Evolutionary conservation across 306 rosid species (phyloP).

Genomic region (Quercus engelmannii): DNA sequence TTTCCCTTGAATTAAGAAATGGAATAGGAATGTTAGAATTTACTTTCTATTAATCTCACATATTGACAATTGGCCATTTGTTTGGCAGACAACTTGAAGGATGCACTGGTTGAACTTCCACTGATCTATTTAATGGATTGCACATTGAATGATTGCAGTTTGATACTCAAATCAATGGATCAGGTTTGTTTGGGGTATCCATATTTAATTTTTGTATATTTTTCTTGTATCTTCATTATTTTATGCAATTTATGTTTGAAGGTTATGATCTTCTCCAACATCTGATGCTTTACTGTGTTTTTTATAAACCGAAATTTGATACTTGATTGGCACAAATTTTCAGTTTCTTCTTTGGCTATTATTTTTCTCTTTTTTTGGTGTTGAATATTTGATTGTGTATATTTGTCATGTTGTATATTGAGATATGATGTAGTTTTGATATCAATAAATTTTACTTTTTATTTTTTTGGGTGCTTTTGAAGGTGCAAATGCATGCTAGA

Average conservation of each 20-base stretch:
- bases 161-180: conserved; percentile 56
- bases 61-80: conserved; percentile 21
- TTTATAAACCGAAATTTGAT: background rate
- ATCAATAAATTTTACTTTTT: background rate
- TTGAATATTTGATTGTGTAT: background rate
- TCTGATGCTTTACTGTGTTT: background rate
- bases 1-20: conserved; percentile 13
- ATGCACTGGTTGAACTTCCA: conserved; percentile 54
- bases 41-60: background rate
- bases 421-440: background rate
- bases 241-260: background rate
- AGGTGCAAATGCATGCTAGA: no score
- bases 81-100: conserved; percentile 52
- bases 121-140: conserved; percentile 80
- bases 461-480: no score
- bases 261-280: background rate
- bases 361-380: background rate
- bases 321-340: background rate
- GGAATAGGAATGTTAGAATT: background rate
- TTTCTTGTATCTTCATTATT: conserved; percentile 8
- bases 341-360: background rate
- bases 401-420: background rate
- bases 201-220: conserved; percentile 3
- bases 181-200: conserved; percentile 51
- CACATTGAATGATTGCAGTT: conserved; percentile 77